Evolutionary conservation across 805 yeast genomes (phyloP).

Genomic region (Starmera pachycereana): DNA sequence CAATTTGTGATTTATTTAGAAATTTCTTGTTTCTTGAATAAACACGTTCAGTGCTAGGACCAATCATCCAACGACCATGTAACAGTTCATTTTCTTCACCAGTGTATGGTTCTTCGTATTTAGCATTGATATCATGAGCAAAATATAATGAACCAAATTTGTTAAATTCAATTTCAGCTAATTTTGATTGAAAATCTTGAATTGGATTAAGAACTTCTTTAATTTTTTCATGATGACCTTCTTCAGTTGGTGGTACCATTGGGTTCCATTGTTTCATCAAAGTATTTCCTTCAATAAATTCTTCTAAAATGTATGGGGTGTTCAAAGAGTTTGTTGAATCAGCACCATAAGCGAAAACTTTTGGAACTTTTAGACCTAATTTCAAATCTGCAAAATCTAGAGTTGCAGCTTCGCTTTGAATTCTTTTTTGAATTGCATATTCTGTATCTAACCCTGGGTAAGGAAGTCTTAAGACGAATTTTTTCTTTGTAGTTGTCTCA

Average conservation of each 20-base stretch:
- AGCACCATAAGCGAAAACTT: constrained; percentile 56
- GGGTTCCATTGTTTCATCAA: constrained; percentile 93
- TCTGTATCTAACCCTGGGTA: constrained; percentile 59
- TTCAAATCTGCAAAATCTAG: constrained; percentile 68
- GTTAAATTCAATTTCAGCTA: constrained; percentile 51
- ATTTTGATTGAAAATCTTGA: constrained; percentile 50
- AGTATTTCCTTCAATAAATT: constrained; percentile 66
- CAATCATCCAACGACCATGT: constrained; percentile 73
- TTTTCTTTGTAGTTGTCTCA: constrained; percentile 47
- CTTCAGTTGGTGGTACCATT: constrained; percentile 46
- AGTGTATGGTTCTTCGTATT: constrained; percentile 34
- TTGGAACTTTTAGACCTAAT: constrained; percentile 61
- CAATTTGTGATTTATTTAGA: constrained; percentile 39
- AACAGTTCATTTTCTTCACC: constrained; percentile 46
- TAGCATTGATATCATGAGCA: constrained; percentile 48
- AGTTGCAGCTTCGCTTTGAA: constrained; percentile 90
- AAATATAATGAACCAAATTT: constrained; percentile 79
- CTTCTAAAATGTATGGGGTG: constrained; percentile 74
- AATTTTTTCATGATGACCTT: constrained; percentile 39
- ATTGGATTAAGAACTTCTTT: constrained; percentile 61
- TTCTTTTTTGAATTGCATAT: constrained; percentile 49
- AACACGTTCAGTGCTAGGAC: constrained; percentile 76
- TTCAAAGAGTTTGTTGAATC: constrained; percentile 51
- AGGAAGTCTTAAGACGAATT: constrained; percentile 75
- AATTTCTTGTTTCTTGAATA: constrained; percentile 60